Evolutionary conservation across 1,139 yeast species (phyloP), one percentile per base, ranked within the genome.

Genomic region (Geotrichum macrosporum): DNA sequence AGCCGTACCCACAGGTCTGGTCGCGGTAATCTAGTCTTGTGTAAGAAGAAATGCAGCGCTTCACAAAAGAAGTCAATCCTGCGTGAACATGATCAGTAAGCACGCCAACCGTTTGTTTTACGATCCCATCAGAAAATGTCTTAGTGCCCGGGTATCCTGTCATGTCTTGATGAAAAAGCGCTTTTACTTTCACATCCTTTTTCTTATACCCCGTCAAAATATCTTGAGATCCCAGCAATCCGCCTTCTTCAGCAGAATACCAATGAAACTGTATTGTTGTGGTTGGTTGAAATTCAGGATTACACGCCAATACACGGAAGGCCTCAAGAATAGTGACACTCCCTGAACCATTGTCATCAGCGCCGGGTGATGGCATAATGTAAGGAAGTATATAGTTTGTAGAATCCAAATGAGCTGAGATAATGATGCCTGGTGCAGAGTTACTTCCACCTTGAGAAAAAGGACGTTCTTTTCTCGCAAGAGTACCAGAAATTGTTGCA

Each of bases 151-250:
- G 6, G 82, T 77, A 61, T 75, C 97, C 97, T 1, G 96, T 86
- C 96, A 89, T 89, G 62, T 89, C 97, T 64, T 88, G 95, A 65
- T 89, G 96, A 44, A 89, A 72, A 88, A 88, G 83, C 4, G 89
- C 89, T 30, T 81, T 74, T 19, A 89, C 89, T 49, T 70, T 73
- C 4, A 47, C 35, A 9, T 22, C 16, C 12, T 27, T 18, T 13
- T 19, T 21, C 37, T 34, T 35, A 33, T 45, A 45, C 16, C 73
- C 71, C 16, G 76, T 67, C 64, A 85, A 85, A 9, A 89, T 77
- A 52, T 86, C 95, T 55, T 78, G 76, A 3, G 96, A 86, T 0
- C 98, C 98, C 47, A 86, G 71, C 49, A 87, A 71, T 0, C 97
- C 97, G 51, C 87, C 89, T 71, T 89, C 98, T 69, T 89, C 97